phyloP scores from a whole-genome alignment of 306 rosid species.

The Begonia peltatifolia region DNA sequence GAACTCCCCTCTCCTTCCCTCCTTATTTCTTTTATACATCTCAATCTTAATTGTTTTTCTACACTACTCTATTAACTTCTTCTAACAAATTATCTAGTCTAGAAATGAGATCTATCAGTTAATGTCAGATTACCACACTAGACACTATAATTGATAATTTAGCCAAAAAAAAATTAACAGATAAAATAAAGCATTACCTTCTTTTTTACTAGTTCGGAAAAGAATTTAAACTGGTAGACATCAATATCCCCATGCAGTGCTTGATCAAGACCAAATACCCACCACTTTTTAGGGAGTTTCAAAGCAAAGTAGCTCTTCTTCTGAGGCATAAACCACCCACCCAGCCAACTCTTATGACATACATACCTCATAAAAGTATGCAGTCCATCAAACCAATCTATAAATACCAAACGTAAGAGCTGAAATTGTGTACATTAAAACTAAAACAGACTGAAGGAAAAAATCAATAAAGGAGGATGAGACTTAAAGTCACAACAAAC shows the following conservation, averaged over 20 bases:
- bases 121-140: too few species aligned
- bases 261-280: conserved; percentile 91
- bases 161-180: neutral
- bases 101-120: too few species aligned
- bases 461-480: conserved; percentile 4
- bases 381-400: conserved; percentile 99
- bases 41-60: too few species aligned
- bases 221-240: conserved; percentile 95
- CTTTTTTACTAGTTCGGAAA: conserved; percentile 48
- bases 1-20: too few species aligned
- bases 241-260: conserved; percentile 96
- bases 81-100: too few species aligned
- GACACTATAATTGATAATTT: neutral
- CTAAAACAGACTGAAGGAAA: conserved; percentile 2
- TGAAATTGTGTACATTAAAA: neutral
- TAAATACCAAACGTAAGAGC: conserved; percentile 15
- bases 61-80: too few species aligned
- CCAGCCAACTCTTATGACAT: conserved; percentile 94
- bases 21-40: too few species aligned
- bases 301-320: conserved; percentile 94
- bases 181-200: conserved; percentile 40
- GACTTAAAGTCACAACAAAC: conserved; percentile 29
- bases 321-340: conserved; percentile 99
- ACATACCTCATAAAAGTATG: conserved; percentile 90
- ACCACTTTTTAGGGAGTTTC: conserved; percentile 91